Evolutionary conservation across 495 filamentous ascomycete genomes (phyloP), one percentile per base, ranked within the genome.

Genomic region (Podospora appendiculata): DNA sequence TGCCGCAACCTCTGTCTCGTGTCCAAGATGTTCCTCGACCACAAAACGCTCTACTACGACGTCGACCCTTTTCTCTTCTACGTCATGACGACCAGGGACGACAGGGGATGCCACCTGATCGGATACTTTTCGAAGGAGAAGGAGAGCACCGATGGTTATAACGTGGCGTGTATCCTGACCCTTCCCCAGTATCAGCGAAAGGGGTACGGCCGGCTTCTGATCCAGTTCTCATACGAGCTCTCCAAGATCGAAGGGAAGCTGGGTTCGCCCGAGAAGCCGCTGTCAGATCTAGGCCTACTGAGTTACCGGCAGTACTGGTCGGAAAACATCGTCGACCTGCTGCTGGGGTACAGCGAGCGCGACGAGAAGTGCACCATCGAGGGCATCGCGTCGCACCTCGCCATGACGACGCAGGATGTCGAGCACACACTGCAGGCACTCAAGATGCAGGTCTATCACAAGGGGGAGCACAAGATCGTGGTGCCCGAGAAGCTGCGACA

Each of bases 21-120:
- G 6, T 89, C 82, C 52, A 98, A 98, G 64, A 86, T 96, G 64
- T 98, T 98, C 71, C 82, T 98, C 25, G 93, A 97, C 60, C 93
- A 97, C 74, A 98, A 98, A 68, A 97, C 93, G 8, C 86, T 98
- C n/a, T 98, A 96, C 78, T 98, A 97, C 72, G 93, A 98, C 60
- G 93, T 98, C 48, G 93, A 98, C 62, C 93, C 93, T 8, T 98
- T 98, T 70, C 73, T 97, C 9, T 98, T 97, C 76, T 98, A 98
- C 72, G 92, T 91, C 79, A 98, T 98, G 93, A 87, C 83, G 48
- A 86, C 82, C 12, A 82, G 90, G 50, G 87, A 89, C 53, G 85
- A 88, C 44, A 86, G 85, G 46, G 93, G 93, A 9, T 92, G 85
- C 64, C 93, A 97, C 63, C 77, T 98, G 0, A 88, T 97, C 47